Conservation (phyloP, 495 filamentous ascomycete genomes). For the Apodospora peruviana region DNA sequence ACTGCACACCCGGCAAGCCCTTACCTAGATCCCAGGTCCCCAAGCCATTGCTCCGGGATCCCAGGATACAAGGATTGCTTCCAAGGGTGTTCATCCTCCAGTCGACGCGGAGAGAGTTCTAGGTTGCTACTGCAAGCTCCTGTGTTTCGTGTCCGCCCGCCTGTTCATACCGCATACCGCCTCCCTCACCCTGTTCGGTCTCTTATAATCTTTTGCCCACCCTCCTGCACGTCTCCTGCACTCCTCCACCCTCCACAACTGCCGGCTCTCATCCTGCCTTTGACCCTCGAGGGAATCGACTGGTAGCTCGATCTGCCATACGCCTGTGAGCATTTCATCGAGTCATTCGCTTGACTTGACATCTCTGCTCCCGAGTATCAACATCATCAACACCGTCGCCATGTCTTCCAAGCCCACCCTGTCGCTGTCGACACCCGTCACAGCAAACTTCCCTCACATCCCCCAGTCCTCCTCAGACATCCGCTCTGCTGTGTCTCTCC, state of each 20-base stretch:
- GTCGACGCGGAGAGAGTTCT: slow-evolving; percentile 11
- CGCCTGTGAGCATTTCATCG: slow-evolving; percentile 24
- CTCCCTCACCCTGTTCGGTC: slow-evolving; percentile 18
- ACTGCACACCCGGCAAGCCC: slow-evolving; percentile 1
- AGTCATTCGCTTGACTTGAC: slow-evolving; percentile 42
- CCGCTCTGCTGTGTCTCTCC: slow-evolving; percentile 42
- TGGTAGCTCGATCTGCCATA: slow-evolving; percentile 23
- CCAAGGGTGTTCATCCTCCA: slow-evolving; percentile 14
- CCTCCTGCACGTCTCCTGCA: slow-evolving; percentile 20
- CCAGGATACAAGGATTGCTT: slow-evolving; percentile 19
- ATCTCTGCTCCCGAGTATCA: slow-evolving; percentile 5
- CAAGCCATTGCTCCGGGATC: slow-evolving; percentile 24
- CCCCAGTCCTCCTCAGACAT: slow-evolving; percentile 47
- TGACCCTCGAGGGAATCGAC: slow-evolving; percentile 25
- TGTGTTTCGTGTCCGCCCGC: slow-evolving; percentile 11
- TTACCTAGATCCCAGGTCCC: slow-evolving; percentile 15
- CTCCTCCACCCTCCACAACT: slow-evolving; percentile 27
- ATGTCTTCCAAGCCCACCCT: slow-evolving; percentile 61
- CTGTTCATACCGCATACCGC: slow-evolving; percentile 2
- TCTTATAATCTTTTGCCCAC: slow-evolving; percentile 38
- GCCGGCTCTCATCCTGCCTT: slow-evolving; percentile 28
- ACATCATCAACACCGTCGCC: slow-evolving; percentile 18
- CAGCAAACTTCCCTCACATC: slow-evolving; percentile 74
- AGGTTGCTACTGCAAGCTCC: slow-evolving; percentile 11
- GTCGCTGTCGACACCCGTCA: slow-evolving; percentile 69